Conservation (phyloP, 2,329 filamentous ascomycete species). For the Chrysoporthe austroafricana region DNA sequence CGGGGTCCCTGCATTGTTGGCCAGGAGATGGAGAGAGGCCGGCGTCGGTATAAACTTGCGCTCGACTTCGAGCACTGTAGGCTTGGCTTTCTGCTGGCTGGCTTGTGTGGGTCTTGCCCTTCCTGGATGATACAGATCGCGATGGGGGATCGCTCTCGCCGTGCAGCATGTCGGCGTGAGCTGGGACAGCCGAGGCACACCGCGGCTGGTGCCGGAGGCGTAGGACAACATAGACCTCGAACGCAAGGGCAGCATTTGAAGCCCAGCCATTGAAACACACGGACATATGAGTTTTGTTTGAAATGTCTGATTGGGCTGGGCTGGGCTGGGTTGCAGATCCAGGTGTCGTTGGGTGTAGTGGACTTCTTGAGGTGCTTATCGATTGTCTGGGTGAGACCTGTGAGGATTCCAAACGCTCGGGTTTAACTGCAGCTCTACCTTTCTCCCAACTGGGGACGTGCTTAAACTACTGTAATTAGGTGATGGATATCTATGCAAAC, state of each 20-base stretch:
- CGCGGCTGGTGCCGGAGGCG: neutral
- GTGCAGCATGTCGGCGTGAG: neutral
- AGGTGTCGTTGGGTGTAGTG: too few relatives aligned
- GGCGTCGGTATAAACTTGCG: neutral
- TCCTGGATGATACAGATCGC: too few relatives aligned
- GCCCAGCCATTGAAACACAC: too few relatives aligned
- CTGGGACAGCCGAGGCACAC: neutral
- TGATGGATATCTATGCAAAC: too few relatives aligned
- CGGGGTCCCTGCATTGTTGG: neutral
- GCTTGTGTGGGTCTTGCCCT: too few relatives aligned
- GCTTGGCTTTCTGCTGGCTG: neutral
- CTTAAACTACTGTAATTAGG: too few relatives aligned
- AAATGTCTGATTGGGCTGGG: neutral
- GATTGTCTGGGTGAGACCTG: too few relatives aligned
- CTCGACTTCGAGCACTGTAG: neutral
- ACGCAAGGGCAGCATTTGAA: neutral
- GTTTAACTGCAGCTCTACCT: too few relatives aligned
- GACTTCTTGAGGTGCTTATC: too few relatives aligned
- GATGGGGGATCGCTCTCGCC: neutral
- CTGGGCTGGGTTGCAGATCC: neutral
- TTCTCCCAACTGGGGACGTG: too few relatives aligned
- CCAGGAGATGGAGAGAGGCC: neutral
- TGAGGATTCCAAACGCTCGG: too few relatives aligned
- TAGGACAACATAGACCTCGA: neutral
- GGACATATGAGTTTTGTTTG: too few relatives aligned